phyloP scores from a whole-genome alignment of 176 grass and related monocot genomes.

The Ensete ventricosum region DNA sequence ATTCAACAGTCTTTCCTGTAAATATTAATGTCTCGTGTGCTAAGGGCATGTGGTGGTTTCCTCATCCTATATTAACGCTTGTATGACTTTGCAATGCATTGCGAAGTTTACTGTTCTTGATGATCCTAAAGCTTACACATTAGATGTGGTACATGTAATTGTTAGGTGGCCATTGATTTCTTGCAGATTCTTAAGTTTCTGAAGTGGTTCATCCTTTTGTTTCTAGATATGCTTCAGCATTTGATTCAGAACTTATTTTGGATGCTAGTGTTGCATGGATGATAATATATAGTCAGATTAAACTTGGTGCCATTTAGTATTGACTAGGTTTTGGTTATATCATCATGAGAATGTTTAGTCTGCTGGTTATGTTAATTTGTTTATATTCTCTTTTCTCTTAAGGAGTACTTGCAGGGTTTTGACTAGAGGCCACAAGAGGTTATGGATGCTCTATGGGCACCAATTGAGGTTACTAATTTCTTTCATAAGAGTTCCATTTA shows the following conservation, averaged over 20 bases:
- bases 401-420: no score
- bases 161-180: not conserved
- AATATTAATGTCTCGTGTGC: conserved; percentile 2
- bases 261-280: not conserved
- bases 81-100: not conserved
- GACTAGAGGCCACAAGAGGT: no score
- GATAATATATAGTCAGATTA: not conserved
- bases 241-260: not conserved
- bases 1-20: not conserved
- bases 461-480: no score
- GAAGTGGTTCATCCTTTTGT: not conserved
- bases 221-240: not conserved
- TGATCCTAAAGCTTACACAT: not conserved
- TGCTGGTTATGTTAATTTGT: no score
- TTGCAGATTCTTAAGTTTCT: not conserved
- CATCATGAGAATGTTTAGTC: not conserved
- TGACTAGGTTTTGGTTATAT: not conserved
- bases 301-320: not conserved
- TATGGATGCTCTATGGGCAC: no score
- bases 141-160: not conserved
- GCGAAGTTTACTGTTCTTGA: not conserved
- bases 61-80: not conserved
- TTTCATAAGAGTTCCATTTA: no score
- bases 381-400: no score
- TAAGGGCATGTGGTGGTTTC: not conserved